Evolutionary conservation across 225 moss, liverwort and hornwort species (phyloP), one percentile per base, ranked within the genome.

Genomic region (Thuidium tamariscinum): DNA sequence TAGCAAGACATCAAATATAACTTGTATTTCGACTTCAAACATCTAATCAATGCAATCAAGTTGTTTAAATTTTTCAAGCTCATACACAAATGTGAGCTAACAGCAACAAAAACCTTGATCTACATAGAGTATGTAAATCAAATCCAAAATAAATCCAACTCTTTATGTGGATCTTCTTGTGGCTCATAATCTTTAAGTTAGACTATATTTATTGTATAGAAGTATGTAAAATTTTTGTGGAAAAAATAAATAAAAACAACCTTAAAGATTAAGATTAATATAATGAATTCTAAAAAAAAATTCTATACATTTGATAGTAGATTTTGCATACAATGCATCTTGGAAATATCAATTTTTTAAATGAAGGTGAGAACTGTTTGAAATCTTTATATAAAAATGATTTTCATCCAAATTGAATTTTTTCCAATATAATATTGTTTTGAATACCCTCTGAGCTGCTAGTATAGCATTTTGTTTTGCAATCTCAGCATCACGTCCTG

Each of bases 401-500:
- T 14, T 36, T 10, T 6, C 3, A 29, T 49, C 51, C 27, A 30
- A 15, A 1, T 34, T 23, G 3, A 29, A 46, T 34, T 23, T 52
- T 41, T 74, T 44, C 19, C 13, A 11, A 39, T 41, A 19, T 34
- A 5, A 32, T 26, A 3, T 21, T 63, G n/a, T 37, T 64, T 49
- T 3, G 2, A 52, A 44, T 34, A 95, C 93, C 89, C 90, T 94
- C 11, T 96, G 89, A 54, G 69, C 88, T 34, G 48, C 90, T 57
- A 89, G 56, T 55, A 86, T 81, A 4, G 82, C 82, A 63, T 32
- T 82, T 37, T 54, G 90, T 82, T 89, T 92, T 30, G 90, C 86
- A 86, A 88, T 92, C 52, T 89, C 84, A 34, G 22, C 87, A 63
- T 26, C 86, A 27, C 98, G 90, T 48, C 94, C 94, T 16, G 92